Evolutionary conservation across 192 early-diverging fungal genomes (phyloP).

Genomic region (Coemansia reversa): DNA sequence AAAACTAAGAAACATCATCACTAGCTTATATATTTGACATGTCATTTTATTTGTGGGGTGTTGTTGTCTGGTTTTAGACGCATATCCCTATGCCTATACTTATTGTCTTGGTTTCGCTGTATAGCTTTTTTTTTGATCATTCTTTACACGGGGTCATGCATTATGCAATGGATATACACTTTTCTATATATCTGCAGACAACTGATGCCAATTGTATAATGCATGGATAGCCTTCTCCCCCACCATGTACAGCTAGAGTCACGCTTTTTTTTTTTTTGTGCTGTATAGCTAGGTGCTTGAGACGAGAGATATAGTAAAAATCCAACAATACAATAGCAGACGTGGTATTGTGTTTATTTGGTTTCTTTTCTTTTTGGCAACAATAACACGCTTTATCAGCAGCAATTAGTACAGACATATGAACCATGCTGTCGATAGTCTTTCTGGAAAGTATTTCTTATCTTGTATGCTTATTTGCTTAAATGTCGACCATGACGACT

Average conservation of each 20-base stretch:
- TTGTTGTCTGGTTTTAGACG: no score
- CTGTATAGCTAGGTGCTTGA: not conserved
- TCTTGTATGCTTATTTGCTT: not conserved
- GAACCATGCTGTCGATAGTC: not conserved
- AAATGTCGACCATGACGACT: not conserved
- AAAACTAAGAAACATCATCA: conserved; percentile 6
- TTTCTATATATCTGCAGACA: not conserved
- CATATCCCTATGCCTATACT: no score
- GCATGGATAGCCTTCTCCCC: not conserved
- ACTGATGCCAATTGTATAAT: not conserved
- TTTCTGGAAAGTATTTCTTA: not conserved
- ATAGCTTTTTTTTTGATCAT: not conserved
- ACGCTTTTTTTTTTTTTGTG: no score
- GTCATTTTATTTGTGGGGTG: not conserved
- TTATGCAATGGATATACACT: not conserved
- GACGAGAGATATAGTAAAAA: not conserved
- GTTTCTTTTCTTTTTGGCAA: not conserved
- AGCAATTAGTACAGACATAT: not conserved
- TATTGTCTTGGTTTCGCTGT: not conserved
- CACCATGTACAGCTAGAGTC: not conserved
- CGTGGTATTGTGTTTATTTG: not conserved
- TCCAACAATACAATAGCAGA: not conserved
- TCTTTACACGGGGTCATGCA: not conserved
- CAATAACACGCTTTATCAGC: not conserved
- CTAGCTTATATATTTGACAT: not conserved